These are phyloP conservation scores for Colletotrichum navitas DNA, from an alignment of 2,329 filamentous ascomycete genomes.

Conservation along the genomic window DNA sequence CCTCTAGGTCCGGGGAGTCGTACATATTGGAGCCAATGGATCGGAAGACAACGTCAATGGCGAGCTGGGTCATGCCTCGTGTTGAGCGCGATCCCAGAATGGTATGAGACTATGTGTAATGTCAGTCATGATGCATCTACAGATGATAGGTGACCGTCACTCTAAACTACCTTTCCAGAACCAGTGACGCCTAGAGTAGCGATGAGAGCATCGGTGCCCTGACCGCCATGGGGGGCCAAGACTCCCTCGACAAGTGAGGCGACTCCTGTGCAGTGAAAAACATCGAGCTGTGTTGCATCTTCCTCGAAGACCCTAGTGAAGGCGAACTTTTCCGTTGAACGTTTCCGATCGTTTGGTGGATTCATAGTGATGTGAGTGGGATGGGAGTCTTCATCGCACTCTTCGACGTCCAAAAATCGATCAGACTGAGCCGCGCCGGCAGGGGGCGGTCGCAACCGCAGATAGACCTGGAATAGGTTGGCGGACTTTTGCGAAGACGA, in stretches of 20 bases:
- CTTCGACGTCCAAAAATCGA: conserved; percentile 84
- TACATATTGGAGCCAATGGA: conserved; percentile 81
- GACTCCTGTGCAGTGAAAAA: conserved; percentile 86
- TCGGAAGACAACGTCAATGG: conserved; percentile 89
- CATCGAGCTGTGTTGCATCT: conserved; percentile 82
- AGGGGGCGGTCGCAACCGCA: conserved; percentile 81
- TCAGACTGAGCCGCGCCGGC: conserved; percentile 62
- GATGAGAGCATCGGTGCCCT: conserved; percentile 88
- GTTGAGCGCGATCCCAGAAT: conserved; percentile 90
- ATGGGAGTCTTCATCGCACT: conserved; percentile 56
- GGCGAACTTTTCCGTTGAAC: conserved; percentile 91
- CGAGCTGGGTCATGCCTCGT: conserved; percentile 90
- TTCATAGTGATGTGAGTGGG: conserved; percentile 82
- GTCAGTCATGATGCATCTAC: background rate
- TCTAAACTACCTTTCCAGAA: conserved; percentile 83
- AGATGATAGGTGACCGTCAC: background rate
- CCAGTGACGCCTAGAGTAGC: conserved; percentile 95
- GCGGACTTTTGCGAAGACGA: conserved; percentile 38
- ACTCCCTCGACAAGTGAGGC: conserved; percentile 84
- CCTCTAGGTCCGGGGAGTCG: conserved; percentile 70
- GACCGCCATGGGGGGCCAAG: conserved; percentile 76
- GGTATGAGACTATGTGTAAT: conserved; percentile 82
- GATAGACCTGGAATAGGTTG: conserved; percentile 89
- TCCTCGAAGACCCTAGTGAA: conserved; percentile 97
- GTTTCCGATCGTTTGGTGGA: conserved; percentile 86